Conservation (phyloP, 768 basidiomycete genomes). For the Mycena rebaudengoi region DNA sequence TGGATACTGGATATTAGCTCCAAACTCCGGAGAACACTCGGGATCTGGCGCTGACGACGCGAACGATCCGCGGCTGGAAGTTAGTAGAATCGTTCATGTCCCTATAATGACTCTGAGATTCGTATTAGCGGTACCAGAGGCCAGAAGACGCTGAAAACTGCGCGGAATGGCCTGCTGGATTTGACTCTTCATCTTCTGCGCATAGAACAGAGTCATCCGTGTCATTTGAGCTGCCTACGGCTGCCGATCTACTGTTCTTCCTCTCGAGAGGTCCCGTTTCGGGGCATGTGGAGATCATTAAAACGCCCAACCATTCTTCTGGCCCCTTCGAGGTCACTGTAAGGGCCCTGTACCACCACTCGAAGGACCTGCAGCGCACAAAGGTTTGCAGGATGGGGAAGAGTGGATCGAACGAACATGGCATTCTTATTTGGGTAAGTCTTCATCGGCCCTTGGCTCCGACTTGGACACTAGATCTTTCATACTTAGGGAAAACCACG, state of each 20-base stretch:
- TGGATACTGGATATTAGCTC: no score
- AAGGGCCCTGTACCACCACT: background rate
- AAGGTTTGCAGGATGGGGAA: constrained; percentile 13
- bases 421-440: constrained; percentile 18
- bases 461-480: background rate
- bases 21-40: no score
- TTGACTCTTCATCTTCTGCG: no score
- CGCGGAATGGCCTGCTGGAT: background rate
- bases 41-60: background rate
- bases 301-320: background rate
- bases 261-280: constrained; percentile 13
- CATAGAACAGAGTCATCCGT: background rate
- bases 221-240: constrained; percentile 7
- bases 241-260: constrained; percentile 10
- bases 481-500: constrained; percentile 8
- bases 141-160: constrained; percentile 13
- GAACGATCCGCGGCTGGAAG: constrained; percentile 11
- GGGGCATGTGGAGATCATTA: background rate
- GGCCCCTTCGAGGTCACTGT: constrained; percentile 11
- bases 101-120: background rate
- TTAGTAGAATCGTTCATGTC: background rate
- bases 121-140: constrained; percentile 4
- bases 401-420: background rate
- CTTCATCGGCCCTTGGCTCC: background rate
- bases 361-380: background rate